Evolutionary conservation across 352 stramenopile species (phyloP), one percentile per base, ranked within the genome.

Genomic region (Pythium catenulatum): DNA sequence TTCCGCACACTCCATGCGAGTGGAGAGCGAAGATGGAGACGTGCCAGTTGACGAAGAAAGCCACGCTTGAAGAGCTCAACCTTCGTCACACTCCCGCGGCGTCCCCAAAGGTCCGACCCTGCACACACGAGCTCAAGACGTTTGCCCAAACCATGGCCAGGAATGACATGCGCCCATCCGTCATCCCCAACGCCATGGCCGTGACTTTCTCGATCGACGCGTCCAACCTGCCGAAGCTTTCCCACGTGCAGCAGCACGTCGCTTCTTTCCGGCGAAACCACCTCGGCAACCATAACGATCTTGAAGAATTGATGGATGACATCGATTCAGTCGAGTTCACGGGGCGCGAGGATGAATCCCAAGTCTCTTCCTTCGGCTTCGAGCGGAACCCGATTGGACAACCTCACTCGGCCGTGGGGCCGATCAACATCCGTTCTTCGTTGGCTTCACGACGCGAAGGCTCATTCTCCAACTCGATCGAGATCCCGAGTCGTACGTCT

Each of bases 291-390:
- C 59, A 70, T n/a, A 34, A 76, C 32, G 66, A 76, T 7, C 43
- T 76, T 13, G 8, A 61, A 27, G 15, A 59, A 25, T 8, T 80
- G 27, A 41, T 80, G 4, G 72, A 63, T 13, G 56, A 80, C 23
- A 25, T 80, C n/a, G 37, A 4, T 13, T 11, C 52, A 4, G 37
- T 70, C 37, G 27, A 36, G 15, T 70, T 45, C 27, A 80, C 72
- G 19, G 72, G 72, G 8, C 23, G 34, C 23, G 72, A 80, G 17
- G 30, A 1, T 9, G 36, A 46, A 7, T 21, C n/a, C 14, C 52
- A 80, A 65, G 37, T 58, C 14, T 82, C 65, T 41, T 23, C 59
- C 3, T 82, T 73, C 50, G 74, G 74, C n/a, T 82, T 63, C 30
- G 59, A 48, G 2, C 7, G 30, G 2, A 30, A 73, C n/a, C 27